Percentiles rank a stretch among this genome's conserved stretches.
Conservation (phyloP, 306 rosid species). For the Vachellia pachyceras region DNA sequence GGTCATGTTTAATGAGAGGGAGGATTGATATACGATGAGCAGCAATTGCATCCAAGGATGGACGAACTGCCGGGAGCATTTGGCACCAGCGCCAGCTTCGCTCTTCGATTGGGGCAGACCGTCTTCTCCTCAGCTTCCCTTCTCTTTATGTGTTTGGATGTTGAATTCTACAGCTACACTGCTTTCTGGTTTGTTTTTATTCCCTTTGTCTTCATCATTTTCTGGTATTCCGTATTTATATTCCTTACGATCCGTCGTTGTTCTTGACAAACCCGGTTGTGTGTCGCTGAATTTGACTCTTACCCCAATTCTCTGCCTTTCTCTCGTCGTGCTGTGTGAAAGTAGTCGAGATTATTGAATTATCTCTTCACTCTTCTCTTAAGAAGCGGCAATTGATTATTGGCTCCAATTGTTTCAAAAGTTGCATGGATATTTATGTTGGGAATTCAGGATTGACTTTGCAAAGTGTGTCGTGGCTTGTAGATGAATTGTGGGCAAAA, state of each 20-base stretch:
- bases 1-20: constrained; percentile 28
- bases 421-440: not conserved
- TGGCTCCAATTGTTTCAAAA: not conserved
- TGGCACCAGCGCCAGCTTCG: constrained; percentile 95
- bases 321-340: not conserved
- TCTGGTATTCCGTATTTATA: constrained; percentile 1
- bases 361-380: not conserved
- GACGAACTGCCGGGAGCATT: constrained; percentile 89
- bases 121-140: constrained; percentile 87
- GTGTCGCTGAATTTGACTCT: constrained; percentile 5
- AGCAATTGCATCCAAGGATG: constrained; percentile 47
- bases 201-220: constrained; percentile 10
- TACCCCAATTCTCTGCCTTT: not conserved
- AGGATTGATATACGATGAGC: constrained; percentile 28
- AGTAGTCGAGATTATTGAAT: not conserved
- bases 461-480: constrained; percentile 21
- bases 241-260: not conserved
- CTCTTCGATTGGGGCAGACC: constrained; percentile 90
- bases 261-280: constrained; percentile 6
- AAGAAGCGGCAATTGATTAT: not conserved
- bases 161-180: constrained; percentile 79
- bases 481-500: not conserved
- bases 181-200: constrained; percentile 70
- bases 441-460: constrained; percentile 7
- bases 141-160: constrained; percentile 80